phyloP scores from a whole-genome alignment of 441 rosid species.

The Erodium chrysanthum region DNA sequence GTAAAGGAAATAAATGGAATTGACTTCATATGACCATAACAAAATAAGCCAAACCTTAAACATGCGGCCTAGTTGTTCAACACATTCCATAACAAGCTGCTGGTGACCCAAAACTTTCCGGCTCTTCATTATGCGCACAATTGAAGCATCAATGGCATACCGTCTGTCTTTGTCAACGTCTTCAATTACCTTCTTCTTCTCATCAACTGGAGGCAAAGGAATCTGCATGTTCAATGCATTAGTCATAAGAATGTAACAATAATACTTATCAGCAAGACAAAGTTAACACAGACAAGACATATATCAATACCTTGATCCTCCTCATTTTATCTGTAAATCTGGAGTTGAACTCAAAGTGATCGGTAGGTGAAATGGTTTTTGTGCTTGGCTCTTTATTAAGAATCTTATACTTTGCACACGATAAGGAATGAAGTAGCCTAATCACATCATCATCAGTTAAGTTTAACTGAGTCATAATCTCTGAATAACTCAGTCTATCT shows the following conservation, averaged over 20 bases:
- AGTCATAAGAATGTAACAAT: not conserved
- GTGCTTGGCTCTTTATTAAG: slow-evolving; percentile 75
- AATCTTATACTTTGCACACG: slow-evolving; percentile 86
- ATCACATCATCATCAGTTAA: slow-evolving; percentile 69
- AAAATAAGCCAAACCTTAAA: slow-evolving; percentile 52
- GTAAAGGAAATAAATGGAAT: not conserved
- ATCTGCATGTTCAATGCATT: slow-evolving; percentile 31
- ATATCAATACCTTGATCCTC: slow-evolving; percentile 70
- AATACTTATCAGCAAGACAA: not conserved
- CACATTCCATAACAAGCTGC: slow-evolving; percentile 71
- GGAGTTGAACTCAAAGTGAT: slow-evolving; percentile 64
- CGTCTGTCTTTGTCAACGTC: slow-evolving; percentile 85
- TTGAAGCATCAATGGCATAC: slow-evolving; percentile 87
- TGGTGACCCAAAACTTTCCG: slow-evolving; percentile 77
- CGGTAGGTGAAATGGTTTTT: slow-evolving; percentile 50
- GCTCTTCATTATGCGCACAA: slow-evolving; percentile 95
- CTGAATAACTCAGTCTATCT: slow-evolving; percentile 62
- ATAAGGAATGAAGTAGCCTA: slow-evolving; percentile 78
- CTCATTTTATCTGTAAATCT: slow-evolving; percentile 80
- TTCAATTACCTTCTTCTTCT: slow-evolving; percentile 78
- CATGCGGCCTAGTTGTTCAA: slow-evolving; percentile 84
- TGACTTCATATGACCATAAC: not conserved
- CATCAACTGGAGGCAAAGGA: slow-evolving; percentile 91
- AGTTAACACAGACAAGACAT: not conserved
- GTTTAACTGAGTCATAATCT: slow-evolving; percentile 72